Evolutionary conservation across 768 basidiomycete species (phyloP).

Genomic region (Mrakia frigida): DNA sequence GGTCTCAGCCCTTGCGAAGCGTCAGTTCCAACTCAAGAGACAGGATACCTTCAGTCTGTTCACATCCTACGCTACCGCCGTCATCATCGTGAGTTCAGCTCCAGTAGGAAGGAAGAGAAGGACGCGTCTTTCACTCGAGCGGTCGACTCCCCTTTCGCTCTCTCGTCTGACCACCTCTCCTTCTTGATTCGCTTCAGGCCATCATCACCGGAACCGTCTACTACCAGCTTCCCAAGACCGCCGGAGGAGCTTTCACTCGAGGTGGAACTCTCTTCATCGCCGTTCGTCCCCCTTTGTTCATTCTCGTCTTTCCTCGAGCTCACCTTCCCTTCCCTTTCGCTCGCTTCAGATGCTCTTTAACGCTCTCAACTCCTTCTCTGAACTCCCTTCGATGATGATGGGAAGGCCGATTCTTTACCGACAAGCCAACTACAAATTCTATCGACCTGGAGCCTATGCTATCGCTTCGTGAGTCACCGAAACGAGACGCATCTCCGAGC

Average conservation of each 20-base stretch:
- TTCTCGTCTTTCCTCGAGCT: too few relatives aligned
- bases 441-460: constrained; percentile 45
- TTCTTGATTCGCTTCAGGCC: constrained; percentile 3
- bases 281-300: too few relatives aligned
- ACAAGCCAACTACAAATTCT: constrained; percentile 45
- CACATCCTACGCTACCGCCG: constrained; percentile 33
- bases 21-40: constrained; percentile 62
- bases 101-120: too few relatives aligned
- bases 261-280: constrained; percentile 72
- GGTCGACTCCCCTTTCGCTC: too few relatives aligned
- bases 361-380: constrained; percentile 31
- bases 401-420: constrained; percentile 61
- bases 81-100: constrained; percentile 35
- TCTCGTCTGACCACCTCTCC: too few relatives aligned
- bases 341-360: constrained; percentile 31
- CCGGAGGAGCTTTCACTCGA: constrained; percentile 79
- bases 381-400: constrained; percentile 37
- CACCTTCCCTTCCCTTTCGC: too few relatives aligned
- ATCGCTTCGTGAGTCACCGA: constrained; percentile 40
- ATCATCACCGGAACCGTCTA: constrained; percentile 61
- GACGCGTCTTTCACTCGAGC: too few relatives aligned
- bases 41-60: constrained; percentile 55
- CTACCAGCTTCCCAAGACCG: constrained; percentile 64
- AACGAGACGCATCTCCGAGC: too few relatives aligned
- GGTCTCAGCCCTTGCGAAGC: constrained; percentile 60